Evolutionary conservation across 2,329 filamentous ascomycete genomes (phyloP).

Genomic region (Aspergillus sergii): DNA sequence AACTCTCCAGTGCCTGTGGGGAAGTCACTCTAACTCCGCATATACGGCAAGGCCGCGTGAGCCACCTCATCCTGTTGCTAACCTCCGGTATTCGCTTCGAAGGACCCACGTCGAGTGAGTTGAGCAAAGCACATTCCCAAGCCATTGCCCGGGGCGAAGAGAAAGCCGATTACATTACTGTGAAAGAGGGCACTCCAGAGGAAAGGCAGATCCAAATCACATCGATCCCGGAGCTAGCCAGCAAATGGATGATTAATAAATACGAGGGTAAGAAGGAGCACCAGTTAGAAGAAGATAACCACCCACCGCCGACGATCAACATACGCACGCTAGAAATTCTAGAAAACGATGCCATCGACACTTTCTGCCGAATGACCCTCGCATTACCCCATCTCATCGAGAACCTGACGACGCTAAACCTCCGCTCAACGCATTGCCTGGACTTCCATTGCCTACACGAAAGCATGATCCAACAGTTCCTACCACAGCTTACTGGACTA

Average conservation of each 20-base stretch:
- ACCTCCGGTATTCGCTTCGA: constrained; percentile 28
- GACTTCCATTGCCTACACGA: constrained; percentile 24
- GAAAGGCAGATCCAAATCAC: constrained; percentile 18
- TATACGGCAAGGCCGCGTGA: constrained; percentile 23
- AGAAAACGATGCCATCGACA: constrained; percentile 30
- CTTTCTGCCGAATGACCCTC: constrained; percentile 23
- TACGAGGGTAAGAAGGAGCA: not conserved
- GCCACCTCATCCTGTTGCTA: constrained; percentile 22
- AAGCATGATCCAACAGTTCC: constrained; percentile 12
- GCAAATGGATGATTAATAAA: constrained; percentile 17
- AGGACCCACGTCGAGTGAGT: constrained; percentile 22
- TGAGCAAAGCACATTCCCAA: constrained; percentile 11
- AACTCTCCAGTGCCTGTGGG: constrained; percentile 17
- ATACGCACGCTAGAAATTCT: constrained; percentile 28
- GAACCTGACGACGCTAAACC: constrained; percentile 19
- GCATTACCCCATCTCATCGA: constrained; percentile 22
- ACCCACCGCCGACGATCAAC: constrained; percentile 3
- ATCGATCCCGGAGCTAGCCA: constrained; percentile 17
- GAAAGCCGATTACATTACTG: constrained; percentile 12
- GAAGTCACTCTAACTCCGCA: constrained; percentile 21
- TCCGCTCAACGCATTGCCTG: constrained; percentile 23
- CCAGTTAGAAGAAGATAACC: not conserved
- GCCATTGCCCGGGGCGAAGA: constrained; percentile 22
- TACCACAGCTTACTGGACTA: constrained; percentile 19
- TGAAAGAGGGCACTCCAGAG: constrained; percentile 9